Conservation (phyloP, 495 filamentous ascomycete species). For the Aspergillus haitiensis region DNA sequence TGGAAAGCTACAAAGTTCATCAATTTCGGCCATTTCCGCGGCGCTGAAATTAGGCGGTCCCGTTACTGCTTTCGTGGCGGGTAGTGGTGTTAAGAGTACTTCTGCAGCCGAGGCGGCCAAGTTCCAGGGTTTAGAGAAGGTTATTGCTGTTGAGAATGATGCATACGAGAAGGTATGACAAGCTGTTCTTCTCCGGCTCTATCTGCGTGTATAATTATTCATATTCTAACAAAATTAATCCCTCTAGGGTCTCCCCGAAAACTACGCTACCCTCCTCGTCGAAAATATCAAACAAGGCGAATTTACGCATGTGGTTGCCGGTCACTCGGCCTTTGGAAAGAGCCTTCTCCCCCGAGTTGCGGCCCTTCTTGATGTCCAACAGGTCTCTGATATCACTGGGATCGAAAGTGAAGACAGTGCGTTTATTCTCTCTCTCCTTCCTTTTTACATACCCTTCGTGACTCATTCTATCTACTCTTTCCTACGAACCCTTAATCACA, state of each 20-base stretch:
- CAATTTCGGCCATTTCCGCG: slow-evolving; percentile 82
- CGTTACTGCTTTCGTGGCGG: slow-evolving; percentile 84
- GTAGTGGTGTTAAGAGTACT: slow-evolving; percentile 66
- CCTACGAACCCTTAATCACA: too few relatives aligned
- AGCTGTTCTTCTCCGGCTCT: not conserved
- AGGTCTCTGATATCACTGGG: slow-evolving; percentile 84
- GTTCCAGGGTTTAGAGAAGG: slow-evolving; percentile 85
- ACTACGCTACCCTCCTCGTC: slow-evolving; percentile 86
- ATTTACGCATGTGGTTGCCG: slow-evolving; percentile 86
- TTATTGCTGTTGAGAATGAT: slow-evolving; percentile 81
- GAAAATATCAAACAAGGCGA: slow-evolving; percentile 94
- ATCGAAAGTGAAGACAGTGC: slow-evolving; percentile 85
- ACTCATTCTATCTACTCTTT: not conserved
- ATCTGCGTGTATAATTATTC: too few relatives aligned
- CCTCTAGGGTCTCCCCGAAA: slow-evolving; percentile 82
- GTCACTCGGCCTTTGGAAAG: slow-evolving; percentile 96
- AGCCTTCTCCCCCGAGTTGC: slow-evolving; percentile 91
- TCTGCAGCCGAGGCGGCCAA: slow-evolving; percentile 88
- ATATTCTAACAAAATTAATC: slow-evolving; percentile 12
- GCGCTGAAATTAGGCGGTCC: slow-evolving; percentile 83
- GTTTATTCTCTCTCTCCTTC: slow-evolving; percentile 22
- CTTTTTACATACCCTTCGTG: not conserved
- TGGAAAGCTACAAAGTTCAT: slow-evolving; percentile 79
- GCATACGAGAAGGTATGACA: slow-evolving; percentile 82
- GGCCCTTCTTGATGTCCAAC: slow-evolving; percentile 89